These are phyloP conservation scores for Nicotiana obtusifolia DNA, from an alignment of 257 asterid species.

Conservation along the genomic window DNA sequence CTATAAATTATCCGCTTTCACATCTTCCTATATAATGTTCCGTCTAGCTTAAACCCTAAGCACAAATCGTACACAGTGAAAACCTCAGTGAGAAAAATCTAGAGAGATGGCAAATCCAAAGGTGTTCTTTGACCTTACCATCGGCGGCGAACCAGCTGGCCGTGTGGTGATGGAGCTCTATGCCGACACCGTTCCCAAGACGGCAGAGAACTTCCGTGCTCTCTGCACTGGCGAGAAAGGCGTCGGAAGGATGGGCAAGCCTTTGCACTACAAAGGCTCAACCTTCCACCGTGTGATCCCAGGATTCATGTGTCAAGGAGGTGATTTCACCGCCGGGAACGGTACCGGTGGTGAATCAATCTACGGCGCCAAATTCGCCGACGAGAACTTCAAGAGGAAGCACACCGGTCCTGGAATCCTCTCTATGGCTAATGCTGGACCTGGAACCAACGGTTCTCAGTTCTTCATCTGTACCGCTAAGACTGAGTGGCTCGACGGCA, in stretches of 20 bases:
- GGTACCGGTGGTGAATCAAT: constrained; percentile 77
- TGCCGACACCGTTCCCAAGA: constrained; percentile 49
- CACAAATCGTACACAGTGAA: constrained; percentile 2
- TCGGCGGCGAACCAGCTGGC: constrained; percentile 53
- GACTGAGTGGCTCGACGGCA: constrained; percentile 67
- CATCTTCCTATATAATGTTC: constrained; percentile 32
- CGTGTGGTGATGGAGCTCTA: constrained; percentile 62
- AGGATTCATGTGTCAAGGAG: constrained; percentile 76
- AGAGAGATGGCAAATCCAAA: constrained; percentile 46
- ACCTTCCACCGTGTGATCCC: constrained; percentile 72
- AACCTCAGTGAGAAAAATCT: neutral
- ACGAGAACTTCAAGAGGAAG: constrained; percentile 62
- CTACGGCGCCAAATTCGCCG: constrained; percentile 54
- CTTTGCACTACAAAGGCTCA: constrained; percentile 73
- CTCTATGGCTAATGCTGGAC: constrained; percentile 79
- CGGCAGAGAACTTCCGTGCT: constrained; percentile 64
- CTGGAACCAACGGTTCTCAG: constrained; percentile 65
- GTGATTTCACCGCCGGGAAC: constrained; percentile 73
- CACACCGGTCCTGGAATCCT: constrained; percentile 58
- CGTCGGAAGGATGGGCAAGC: constrained; percentile 48
- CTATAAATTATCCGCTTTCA: constrained; percentile 18
- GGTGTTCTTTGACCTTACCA: constrained; percentile 63
- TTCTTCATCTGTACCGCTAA: constrained; percentile 62
- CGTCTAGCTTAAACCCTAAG: constrained; percentile 27
- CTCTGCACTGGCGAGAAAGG: constrained; percentile 80